Evolutionary conservation across 192 early-diverging fungal species (phyloP), one percentile per base, ranked within the genome.

Genomic region (Endogone sp.): DNA sequence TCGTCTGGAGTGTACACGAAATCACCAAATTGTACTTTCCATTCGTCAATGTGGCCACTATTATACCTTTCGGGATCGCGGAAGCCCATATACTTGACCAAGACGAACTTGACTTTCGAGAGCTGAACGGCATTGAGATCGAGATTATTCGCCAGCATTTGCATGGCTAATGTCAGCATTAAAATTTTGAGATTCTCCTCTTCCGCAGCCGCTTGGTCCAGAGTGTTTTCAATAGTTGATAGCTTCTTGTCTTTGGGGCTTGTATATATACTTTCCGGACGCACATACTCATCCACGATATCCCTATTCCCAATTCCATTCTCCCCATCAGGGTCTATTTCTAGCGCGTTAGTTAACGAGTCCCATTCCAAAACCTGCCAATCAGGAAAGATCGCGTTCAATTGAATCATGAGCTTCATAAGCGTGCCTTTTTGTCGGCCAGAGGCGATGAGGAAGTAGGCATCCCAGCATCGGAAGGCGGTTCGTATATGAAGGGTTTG

Each of bases 401-500:
- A 65, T 22, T 77, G 78, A n/a, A 79, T 75, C 86, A 87, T 87
- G 24, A 84, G 63, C 62, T 79, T 82, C 25, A 81, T 62, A 0
- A 82, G 60, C 2, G 72, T 60, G 11, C 75, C 75, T 28, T 72
- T 75, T 58, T 79, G 63, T n/a, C 77, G 65, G 10, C 71, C 70
- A 2, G 71, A 60, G 2, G 82, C 78, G 2, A 62, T 60, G 26
- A 80, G 56, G 64, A 87, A 87, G 67, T 84, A 77, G 16, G 77
- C 76, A 62, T 87, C 84, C 86, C 86, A 87, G 10, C 84, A 81
- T 60, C 83, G 80, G 37, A 87, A 75, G 0, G 84, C 82, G 29
- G 83, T 78, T 29, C 71, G 57, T 4, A 85, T 32, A 70, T 85
- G 82, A 1, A 77, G 66, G 2, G 80, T 76, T 57, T 81, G 79